phyloP scores from a whole-genome alignment of 2,329 filamentous ascomycete genomes.

The Aspergillus chevalieri region DNA sequence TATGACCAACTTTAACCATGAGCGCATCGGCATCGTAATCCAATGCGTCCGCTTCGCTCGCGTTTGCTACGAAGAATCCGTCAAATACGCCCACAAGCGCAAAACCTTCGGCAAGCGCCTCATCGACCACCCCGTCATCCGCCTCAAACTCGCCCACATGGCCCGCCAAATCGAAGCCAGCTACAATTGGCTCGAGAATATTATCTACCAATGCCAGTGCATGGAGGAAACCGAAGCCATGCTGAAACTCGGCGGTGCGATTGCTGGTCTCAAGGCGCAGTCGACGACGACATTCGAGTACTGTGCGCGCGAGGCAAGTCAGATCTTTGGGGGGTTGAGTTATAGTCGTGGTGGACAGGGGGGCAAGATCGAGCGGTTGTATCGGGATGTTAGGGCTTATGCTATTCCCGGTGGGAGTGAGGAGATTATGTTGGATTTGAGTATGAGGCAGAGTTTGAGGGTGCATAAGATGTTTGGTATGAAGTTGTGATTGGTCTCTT shows the following conservation, averaged over 20 bases:
- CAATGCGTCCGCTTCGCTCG: slow-evolving; percentile 92
- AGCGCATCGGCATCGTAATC: slow-evolving; percentile 97
- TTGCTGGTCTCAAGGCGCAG: slow-evolving; percentile 90
- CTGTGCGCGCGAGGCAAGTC: slow-evolving; percentile 89
- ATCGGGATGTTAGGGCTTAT: slow-evolving; percentile 91
- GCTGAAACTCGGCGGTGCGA: slow-evolving; percentile 89
- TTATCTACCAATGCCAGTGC: slow-evolving; percentile 85
- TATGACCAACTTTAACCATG: slow-evolving; percentile 99
- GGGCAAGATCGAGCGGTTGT: slow-evolving; percentile 88
- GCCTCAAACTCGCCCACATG: slow-evolving; percentile 97
- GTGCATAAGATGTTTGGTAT: slow-evolving; percentile 90
- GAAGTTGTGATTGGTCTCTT: slow-evolving; percentile 63
- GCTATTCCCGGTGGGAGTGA: slow-evolving; percentile 93
- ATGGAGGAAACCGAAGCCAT: slow-evolving; percentile 96
- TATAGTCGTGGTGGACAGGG: slow-evolving; percentile 93
- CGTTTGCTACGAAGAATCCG: slow-evolving; percentile 92
- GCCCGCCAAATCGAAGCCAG: slow-evolving; percentile 93
- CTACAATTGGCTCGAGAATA: slow-evolving; percentile 94
- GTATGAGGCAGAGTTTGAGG: slow-evolving; percentile 81
- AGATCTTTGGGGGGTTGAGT: slow-evolving; percentile 93
- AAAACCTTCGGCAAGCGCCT: slow-evolving; percentile 94
- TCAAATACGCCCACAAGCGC: slow-evolving; percentile 97
- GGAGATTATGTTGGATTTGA: slow-evolving; percentile 98
- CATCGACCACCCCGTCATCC: slow-evolving; percentile 94
- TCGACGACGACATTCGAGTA: slow-evolving; percentile 93